Conservation (phyloP, 805 yeast genomes). For the Cyberlindnera japonica region DNA sequence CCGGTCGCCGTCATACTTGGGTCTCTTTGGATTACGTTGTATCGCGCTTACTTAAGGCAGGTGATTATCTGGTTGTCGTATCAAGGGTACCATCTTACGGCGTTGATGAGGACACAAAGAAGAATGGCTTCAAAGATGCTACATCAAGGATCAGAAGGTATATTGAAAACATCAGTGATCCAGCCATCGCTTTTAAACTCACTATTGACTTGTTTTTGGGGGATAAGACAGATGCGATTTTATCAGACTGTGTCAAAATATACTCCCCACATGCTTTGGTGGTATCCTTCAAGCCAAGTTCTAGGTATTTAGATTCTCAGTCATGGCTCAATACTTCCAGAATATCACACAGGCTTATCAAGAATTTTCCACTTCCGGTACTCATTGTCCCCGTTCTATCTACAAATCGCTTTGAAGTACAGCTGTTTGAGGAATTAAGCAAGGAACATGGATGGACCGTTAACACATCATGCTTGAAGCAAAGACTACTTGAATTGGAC, state of each 20-base stretch:
- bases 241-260: constrained; percentile 55
- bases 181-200: constrained; percentile 39
- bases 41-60: constrained; percentile 50
- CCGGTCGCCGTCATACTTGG: constrained; percentile 79
- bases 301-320: constrained; percentile 39
- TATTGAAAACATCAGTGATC: constrained; percentile 28
- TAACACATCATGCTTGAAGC: constrained; percentile 10
- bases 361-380: constrained; percentile 62
- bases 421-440: constrained; percentile 31
- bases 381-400: constrained; percentile 61
- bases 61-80: constrained; percentile 63
- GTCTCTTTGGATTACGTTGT: constrained; percentile 73
- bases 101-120: background rate
- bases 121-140: background rate
- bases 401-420: constrained; percentile 40
- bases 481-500: constrained; percentile 7
- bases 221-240: constrained; percentile 44
- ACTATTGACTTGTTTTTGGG: constrained; percentile 62
- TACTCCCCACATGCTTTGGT: constrained; percentile 59
- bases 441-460: constrained; percentile 1
- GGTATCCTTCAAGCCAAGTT: constrained; percentile 49
- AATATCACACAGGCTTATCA: constrained; percentile 60
- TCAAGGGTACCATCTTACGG: constrained; percentile 42
- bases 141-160: constrained; percentile 32
- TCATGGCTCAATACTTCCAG: constrained; percentile 60